Percentiles rank a stretch among this genome's conserved stretches.
phyloP scores from a whole-genome alignment of 805 yeast species.

The Saccharomyces jurei region DNA sequence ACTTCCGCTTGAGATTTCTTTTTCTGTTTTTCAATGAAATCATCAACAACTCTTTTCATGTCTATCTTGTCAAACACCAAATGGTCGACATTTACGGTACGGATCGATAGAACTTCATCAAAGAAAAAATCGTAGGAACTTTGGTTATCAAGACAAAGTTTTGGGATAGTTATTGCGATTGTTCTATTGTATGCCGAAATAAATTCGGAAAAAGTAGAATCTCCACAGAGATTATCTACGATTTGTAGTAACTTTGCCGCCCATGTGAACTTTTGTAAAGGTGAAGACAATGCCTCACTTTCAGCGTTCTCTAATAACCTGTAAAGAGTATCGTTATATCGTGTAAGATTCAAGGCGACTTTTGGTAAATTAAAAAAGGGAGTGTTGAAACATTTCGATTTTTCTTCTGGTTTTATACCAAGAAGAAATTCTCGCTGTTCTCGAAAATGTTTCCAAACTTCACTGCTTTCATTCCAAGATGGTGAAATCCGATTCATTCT shows the following conservation, averaged over 20 bases:
- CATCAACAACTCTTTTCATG: neutral
- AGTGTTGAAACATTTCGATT: neutral
- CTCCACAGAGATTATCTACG: constrained; percentile 8
- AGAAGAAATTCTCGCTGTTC: constrained; percentile 14
- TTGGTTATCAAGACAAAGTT: constrained; percentile 1
- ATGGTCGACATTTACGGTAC: constrained; percentile 2
- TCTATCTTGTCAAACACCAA: constrained; percentile 5
- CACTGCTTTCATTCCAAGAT: constrained; percentile 3
- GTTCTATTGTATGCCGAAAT: constrained; percentile 8
- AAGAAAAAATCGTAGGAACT: constrained; percentile 1
- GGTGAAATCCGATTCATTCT: neutral
- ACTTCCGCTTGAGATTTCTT: neutral
- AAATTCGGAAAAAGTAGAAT: constrained; percentile 8
- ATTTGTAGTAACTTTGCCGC: constrained; percentile 11
- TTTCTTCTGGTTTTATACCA: neutral
- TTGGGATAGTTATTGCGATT: neutral
- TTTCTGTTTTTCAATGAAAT: neutral
- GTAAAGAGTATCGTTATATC: constrained; percentile 6
- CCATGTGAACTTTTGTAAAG: constrained; percentile 8
- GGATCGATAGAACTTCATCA: constrained; percentile 1
- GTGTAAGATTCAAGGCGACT: neutral
- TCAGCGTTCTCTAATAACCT: constrained; percentile 10
- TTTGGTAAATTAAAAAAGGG: neutral
- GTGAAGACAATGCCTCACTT: neutral
- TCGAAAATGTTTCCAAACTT: constrained; percentile 7